Evolutionary conservation across 225 moss, liverwort and hornwort species (phyloP).

Genomic region (Sphagnum tenellum): DNA sequence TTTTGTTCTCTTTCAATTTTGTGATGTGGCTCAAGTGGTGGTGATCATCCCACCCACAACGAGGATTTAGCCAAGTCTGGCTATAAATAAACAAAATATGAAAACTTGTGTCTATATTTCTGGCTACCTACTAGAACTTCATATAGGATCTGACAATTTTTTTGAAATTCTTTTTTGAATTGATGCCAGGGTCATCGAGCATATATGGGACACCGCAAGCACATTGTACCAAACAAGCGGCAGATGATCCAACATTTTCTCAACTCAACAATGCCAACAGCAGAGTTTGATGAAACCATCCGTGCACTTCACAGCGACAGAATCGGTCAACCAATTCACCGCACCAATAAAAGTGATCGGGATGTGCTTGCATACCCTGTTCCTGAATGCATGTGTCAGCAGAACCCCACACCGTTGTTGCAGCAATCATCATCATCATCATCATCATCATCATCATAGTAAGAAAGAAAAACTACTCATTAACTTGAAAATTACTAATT

Average conservation of each 20-base stretch:
- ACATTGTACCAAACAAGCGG: slow-evolving; percentile 53
- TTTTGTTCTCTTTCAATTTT: no score
- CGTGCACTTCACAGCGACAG: slow-evolving; percentile 31
- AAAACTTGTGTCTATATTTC: no score
- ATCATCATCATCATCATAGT: no score
- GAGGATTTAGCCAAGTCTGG: no score
- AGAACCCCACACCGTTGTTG: not conserved
- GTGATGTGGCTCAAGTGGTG: no score
- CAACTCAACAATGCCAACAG: slow-evolving; percentile 21
- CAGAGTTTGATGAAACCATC: slow-evolving; percentile 30
- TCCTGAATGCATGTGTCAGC: slow-evolving; percentile 57
- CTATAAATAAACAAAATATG: no score
- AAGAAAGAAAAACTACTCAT: no score
- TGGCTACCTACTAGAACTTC: no score
- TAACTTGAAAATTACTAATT: no score
- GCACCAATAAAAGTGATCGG: slow-evolving; percentile 18
- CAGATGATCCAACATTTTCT: slow-evolving; percentile 36
- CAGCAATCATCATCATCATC: no score
- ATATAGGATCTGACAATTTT: no score
- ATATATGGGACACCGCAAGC: slow-evolving; percentile 46
- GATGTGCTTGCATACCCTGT: slow-evolving; percentile 45
- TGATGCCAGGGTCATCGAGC: slow-evolving; percentile 44
- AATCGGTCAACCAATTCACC: slow-evolving; percentile 16
- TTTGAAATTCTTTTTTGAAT: not conserved
- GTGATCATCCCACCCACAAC: no score